These are phyloP conservation scores for Penicillium arizonense DNA, from an alignment of 495 filamentous ascomycete species.

Conservation along the genomic window DNA sequence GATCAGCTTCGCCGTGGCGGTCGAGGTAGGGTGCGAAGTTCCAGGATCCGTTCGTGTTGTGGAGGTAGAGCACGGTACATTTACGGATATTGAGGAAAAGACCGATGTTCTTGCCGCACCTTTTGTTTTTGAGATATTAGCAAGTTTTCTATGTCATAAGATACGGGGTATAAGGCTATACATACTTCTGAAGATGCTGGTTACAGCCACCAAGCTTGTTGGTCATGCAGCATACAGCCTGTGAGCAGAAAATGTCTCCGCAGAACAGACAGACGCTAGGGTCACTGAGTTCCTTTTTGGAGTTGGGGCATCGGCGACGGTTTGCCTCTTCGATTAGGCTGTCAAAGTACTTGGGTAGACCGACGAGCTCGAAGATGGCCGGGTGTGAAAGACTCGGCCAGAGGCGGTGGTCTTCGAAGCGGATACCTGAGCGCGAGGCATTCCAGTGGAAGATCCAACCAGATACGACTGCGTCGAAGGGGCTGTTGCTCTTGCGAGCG, in stretches of 20 bases:
- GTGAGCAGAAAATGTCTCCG: slow-evolving; percentile 91
- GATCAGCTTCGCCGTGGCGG: slow-evolving; percentile 89
- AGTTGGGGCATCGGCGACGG: slow-evolving; percentile 78
- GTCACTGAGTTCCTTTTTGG: slow-evolving; percentile 85
- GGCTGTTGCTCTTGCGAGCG: slow-evolving; percentile 28
- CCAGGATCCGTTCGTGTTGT: slow-evolving; percentile 79
- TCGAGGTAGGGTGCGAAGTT: slow-evolving; percentile 90
- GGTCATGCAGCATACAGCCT: slow-evolving; percentile 85
- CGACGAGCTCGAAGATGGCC: slow-evolving; percentile 89
- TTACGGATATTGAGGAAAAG: slow-evolving; percentile 96
- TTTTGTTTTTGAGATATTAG: slow-evolving; percentile 26
- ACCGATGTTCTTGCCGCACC: slow-evolving; percentile 85
- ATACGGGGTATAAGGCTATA: slow-evolving; percentile 15
- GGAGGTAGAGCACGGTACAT: slow-evolving; percentile 83
- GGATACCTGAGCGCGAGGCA: slow-evolving; percentile 42
- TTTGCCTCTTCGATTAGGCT: slow-evolving; percentile 91
- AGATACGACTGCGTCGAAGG: slow-evolving; percentile 54
- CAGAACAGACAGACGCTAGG: slow-evolving; percentile 93
- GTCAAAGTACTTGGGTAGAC: slow-evolving; percentile 87
- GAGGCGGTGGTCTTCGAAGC: slow-evolving; percentile 39
- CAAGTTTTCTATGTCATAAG: slow-evolving; percentile 6
- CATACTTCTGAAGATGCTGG: slow-evolving; percentile 84
- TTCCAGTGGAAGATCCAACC: slow-evolving; percentile 79
- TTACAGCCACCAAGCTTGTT: slow-evolving; percentile 79
- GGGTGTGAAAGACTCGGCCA: slow-evolving; percentile 70